A percentile compares a stretch with the other conserved stretches of the same genome.
These are phyloP conservation scores for Phanerochaete carnosa DNA, from an alignment of 768 basidiomycete species.

Conservation along the genomic window DNA sequence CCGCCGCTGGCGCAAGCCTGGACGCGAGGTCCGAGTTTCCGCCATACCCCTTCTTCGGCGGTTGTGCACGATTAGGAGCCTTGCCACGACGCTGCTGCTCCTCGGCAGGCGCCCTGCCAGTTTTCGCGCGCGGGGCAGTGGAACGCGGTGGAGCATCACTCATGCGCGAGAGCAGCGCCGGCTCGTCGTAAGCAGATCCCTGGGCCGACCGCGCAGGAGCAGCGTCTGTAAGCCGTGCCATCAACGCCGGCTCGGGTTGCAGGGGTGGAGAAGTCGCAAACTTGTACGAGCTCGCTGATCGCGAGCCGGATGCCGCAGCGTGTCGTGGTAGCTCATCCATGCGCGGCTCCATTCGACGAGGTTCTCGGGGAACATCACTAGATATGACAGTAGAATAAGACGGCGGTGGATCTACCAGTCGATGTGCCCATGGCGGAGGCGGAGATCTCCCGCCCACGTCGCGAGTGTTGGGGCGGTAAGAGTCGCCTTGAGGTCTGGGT, in stretches of 20 bases:
- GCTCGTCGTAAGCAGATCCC: too few relatives aligned
- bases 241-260: background rate
- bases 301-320: background rate
- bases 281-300: background rate
- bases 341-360: background rate
- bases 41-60: background rate
- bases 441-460: background rate
- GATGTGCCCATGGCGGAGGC: background rate
- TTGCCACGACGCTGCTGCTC: background rate
- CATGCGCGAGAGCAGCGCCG: constrained; percentile 5
- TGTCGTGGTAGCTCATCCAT: background rate
- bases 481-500: background rate
- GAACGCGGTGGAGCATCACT: background rate
- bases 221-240: background rate
- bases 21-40: background rate
- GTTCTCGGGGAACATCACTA: background rate
- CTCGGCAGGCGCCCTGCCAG: background rate
- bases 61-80: background rate
- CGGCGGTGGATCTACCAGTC: background rate
- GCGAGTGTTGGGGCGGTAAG: background rate
- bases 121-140: background rate
- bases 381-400: background rate
- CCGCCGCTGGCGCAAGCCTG: background rate
- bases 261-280: background rate
- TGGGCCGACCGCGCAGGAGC: background rate